Evolutionary conservation across 1,284 basidiomycete species (phyloP).

Genomic region (Takashimella tepidaria): DNA sequence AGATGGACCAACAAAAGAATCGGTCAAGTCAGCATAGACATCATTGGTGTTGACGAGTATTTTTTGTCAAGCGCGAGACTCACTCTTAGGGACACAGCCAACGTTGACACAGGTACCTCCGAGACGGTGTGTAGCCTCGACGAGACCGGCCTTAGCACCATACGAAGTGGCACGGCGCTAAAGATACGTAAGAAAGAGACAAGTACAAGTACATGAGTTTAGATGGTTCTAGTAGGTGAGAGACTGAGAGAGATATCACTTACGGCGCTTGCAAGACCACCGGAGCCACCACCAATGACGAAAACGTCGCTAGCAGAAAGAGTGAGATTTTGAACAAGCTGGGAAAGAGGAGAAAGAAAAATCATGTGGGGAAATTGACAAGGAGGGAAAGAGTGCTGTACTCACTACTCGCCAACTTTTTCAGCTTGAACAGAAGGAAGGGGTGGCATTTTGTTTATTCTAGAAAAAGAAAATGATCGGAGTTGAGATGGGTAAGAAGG

Average conservation of each 20-base stretch:
- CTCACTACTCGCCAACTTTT: conserved; percentile 42
- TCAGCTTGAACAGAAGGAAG: conserved; percentile 36
- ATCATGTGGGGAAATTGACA: not conserved
- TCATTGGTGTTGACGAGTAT: too few species aligned
- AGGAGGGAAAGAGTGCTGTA: conserved; percentile 5
- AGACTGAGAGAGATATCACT: conserved; percentile 6
- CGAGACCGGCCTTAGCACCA: conserved; percentile 87
- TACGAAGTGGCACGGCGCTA: conserved; percentile 86
- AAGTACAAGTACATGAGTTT: not conserved
- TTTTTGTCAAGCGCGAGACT: conserved; percentile 35
- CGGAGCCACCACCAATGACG: conserved; percentile 47
- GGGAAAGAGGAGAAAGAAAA: not conserved
- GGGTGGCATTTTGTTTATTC: conserved; percentile 42
- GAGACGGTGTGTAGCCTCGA: conserved; percentile 70
- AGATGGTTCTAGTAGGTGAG: not conserved
- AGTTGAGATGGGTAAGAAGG: not conserved
- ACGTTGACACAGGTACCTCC: conserved; percentile 94
- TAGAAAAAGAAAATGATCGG: conserved; percentile 21
- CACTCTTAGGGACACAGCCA: conserved; percentile 41
- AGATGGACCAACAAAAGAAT: too few species aligned
- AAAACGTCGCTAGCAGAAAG: conserved; percentile 34
- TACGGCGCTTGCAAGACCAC: conserved; percentile 47
- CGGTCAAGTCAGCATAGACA: too few species aligned
- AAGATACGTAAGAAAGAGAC: not conserved
- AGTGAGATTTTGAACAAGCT: not conserved